A percentile compares a stretch with the other conserved stretches of the same genome.
Evolutionary conservation across 495 filamentous ascomycete species (phyloP).

Genomic region (Penicillium canariense): DNA sequence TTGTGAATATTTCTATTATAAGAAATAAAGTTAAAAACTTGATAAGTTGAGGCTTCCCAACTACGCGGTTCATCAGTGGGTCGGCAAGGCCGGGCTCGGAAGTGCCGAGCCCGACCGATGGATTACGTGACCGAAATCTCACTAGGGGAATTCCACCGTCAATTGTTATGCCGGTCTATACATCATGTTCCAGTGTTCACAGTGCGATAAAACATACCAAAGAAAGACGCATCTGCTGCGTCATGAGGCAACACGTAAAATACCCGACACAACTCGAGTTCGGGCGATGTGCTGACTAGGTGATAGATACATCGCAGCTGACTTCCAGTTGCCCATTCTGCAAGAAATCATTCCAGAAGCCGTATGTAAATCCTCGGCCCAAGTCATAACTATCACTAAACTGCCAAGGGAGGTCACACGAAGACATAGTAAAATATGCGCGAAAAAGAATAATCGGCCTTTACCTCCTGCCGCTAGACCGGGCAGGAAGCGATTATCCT

Average conservation of each 20-base stretch:
- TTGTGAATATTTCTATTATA: no score
- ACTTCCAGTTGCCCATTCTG: conserved; percentile 37
- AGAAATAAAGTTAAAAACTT: no score
- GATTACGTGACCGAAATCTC: conserved; percentile 1
- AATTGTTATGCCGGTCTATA: not conserved
- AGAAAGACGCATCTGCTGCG: conserved; percentile 33
- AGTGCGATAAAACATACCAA: conserved; percentile 33
- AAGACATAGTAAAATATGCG: conserved; percentile 36
- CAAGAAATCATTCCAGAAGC: conserved; percentile 35
- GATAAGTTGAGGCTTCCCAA: no score
- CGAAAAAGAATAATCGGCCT: conserved; percentile 36
- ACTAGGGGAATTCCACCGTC: not conserved
- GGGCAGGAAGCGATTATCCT: conserved; percentile 37
- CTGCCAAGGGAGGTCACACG: conserved; percentile 40
- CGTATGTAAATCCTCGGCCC: conserved; percentile 22
- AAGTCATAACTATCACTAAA: no score
- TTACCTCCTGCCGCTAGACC: conserved; percentile 29
- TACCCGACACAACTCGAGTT: not conserved
- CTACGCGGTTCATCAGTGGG: not conserved
- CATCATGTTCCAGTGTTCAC: conserved; percentile 33
- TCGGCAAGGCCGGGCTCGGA: not conserved
- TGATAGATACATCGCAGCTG: conserved; percentile 26
- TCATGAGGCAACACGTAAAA: conserved; percentile 33
- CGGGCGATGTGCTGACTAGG: conserved; percentile 12
- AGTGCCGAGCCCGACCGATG: not conserved